Evolutionary conservation across 2,329 filamentous ascomycete genomes (phyloP), one percentile per base, ranked within the genome.

Genomic region (Juglanconis oblonga): DNA sequence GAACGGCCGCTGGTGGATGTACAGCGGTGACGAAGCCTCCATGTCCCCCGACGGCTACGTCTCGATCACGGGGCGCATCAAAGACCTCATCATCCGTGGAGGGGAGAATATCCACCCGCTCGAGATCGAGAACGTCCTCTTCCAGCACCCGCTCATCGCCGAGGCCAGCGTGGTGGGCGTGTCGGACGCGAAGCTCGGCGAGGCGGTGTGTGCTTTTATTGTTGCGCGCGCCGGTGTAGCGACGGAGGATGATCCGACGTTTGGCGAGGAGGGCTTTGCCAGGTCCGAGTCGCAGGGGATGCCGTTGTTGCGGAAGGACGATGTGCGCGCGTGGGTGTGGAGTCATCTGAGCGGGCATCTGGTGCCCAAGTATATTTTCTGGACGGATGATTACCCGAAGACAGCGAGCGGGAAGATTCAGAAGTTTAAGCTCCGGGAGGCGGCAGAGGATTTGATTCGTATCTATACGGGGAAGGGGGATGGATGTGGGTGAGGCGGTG

Each of bases 391-490:
- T n/a, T 96, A 91, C 71, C 94, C 94, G 24, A 97, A 97, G 82
- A 99, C 95, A 40, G 90, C 92, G 5, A 97, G 92, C 72, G 94
- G 94, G 31, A 99, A 99, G 84, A 93, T 98, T 58, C 92, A 97
- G 77, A 97, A 98, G 77, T 97, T 90, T 72, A 94, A 89, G 77
- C 73, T 98, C 68, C 84, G 85, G 69, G 89, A 92, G 14, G 77
- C 82, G 68, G 93, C 80, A 1, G 73, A 71, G 66, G 71, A 75
- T 64, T 53, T 76, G 7, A 53, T 78, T 1, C 55, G 45, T 9
- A 47, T 54, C 2, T 45, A 54, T 8, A 52, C 57, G 11, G 60
- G 52, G 5, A 45, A 51, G 14, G 55, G 50, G 2, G 17, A 29
- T 31, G 36, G 56, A 62, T 29, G 55, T 53, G 11, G 44, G 52